Percentiles rank a stretch among this genome's conserved stretches.
These are phyloP conservation scores for Epichloe sp. DNA, from an alignment of 2,329 filamentous ascomycete genomes.

Conservation along the genomic window DNA sequence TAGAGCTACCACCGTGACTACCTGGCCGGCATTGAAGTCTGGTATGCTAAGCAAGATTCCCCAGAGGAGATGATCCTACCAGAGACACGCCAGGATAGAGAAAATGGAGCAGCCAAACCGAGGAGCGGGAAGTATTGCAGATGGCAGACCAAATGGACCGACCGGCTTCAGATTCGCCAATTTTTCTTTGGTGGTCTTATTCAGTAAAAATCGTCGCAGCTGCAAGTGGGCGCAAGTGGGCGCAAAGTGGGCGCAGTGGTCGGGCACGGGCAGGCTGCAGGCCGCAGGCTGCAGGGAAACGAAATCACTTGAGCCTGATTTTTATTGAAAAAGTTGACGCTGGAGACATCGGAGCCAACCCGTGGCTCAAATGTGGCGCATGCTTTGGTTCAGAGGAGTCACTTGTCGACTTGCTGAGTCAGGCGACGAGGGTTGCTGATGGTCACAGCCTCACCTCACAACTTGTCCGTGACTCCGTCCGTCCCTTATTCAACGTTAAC, in stretches of 20 bases:
- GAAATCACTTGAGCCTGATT: too few species aligned
- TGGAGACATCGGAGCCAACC: too few species aligned
- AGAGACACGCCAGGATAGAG: background rate
- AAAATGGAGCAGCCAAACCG: background rate
- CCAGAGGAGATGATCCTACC: background rate
- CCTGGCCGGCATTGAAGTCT: constrained; percentile 44
- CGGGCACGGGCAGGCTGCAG: background rate
- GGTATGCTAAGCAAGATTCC: background rate
- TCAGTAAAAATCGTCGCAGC: constrained; percentile 13
- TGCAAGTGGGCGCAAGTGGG: constrained; percentile 11
- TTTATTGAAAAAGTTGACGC: too few species aligned
- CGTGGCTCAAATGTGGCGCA: too few species aligned
- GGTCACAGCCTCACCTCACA: too few species aligned
- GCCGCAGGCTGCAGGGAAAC: too few species aligned
- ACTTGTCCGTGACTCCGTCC: too few species aligned
- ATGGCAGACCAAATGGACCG: background rate
- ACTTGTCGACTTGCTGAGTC: too few species aligned
- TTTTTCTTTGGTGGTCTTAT: constrained; percentile 13
- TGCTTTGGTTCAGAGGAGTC: too few species aligned
- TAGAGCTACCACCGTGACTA: constrained; percentile 63
- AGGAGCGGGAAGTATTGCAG: background rate
- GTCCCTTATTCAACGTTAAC: too few species aligned
- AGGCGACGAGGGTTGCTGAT: too few species aligned
- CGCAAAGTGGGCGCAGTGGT: constrained; percentile 1
- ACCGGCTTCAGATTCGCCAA: constrained; percentile 5